Evolutionary conservation across 441 rosid species (phyloP), one percentile per base, ranked within the genome.

Genomic region (Biscutella laevigata): DNA sequence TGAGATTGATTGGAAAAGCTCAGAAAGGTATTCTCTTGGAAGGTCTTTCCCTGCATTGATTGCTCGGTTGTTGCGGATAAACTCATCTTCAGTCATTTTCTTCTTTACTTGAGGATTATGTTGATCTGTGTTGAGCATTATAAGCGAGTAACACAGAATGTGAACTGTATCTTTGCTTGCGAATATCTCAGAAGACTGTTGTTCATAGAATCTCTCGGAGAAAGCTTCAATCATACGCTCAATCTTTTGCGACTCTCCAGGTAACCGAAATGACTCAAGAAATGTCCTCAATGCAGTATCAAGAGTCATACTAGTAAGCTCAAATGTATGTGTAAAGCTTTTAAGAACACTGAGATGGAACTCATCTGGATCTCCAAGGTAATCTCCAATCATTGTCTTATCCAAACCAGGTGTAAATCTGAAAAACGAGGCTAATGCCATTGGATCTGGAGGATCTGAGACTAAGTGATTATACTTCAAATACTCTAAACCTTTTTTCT

Each of bases 1-100:
- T 19, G 88, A 69, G 33, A 91, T 91, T 33, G 96, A 84, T 6
- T 81, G 79, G 24, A 84, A 91, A 22, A 84, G 85, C 65, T 91
- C 95, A 0, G 86, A 81, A 0, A 91, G 83, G 60, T 84, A 87
- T 16, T 91, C 98, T 64, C 94, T 77, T 1, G 95, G 98, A 25
- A 91, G 90, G 66, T 91, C 96, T 34, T 77, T 76, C n/a, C 88
- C 96, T 1, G 69, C 92, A 40, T 91, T 87, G 37, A 91, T 91
- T 4, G 79, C 88, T 58, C 96, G 70, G 35, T 87, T 87, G 68
- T 91, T 91, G 49, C 83, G 75, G 17, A 91, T 84, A 59, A 91
- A 91, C 46, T 91, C 98, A 24, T 91, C 98, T 62, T 91, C 98
- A 2, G 95, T 84, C 96, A 91, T 91, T 70, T 83, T 91, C 61